Percentiles rank a stretch among this genome's conserved stretches.
phyloP scores from a whole-genome alignment of 805 yeast species.

The Candida nemodendra region DNA sequence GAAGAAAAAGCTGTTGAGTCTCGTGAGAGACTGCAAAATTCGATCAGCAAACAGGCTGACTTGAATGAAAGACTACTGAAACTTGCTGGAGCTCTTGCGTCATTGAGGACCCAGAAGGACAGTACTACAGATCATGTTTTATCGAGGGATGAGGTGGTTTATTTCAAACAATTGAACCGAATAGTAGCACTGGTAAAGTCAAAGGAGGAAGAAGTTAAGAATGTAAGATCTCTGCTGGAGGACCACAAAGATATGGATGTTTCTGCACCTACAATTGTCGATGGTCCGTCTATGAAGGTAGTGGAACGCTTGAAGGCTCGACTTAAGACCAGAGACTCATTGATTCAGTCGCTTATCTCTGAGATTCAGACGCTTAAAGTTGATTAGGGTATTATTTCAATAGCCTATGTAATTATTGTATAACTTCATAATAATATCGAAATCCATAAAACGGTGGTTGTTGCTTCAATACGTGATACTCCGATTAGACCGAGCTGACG shows the following conservation, averaged over 20 bases:
- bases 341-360: conserved; percentile 11
- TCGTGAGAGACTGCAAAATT: conserved; percentile 33
- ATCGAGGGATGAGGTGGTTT: conserved; percentile 27
- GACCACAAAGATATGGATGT: conserved; percentile 21
- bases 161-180: conserved; percentile 24
- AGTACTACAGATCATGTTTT: conserved; percentile 15
- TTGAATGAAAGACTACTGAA: conserved; percentile 19
- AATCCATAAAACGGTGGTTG: too few relatives aligned
- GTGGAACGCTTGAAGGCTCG: conserved; percentile 17
- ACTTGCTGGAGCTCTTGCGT: conserved; percentile 9
- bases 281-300: conserved; percentile 8
- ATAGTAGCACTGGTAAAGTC: conserved; percentile 14
- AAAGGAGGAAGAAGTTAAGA: conserved; percentile 19
- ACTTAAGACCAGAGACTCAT: conserved; percentile 15
- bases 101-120: conserved; percentile 7
- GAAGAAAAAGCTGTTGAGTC: conserved; percentile 17
- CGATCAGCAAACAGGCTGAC: conserved; percentile 31
- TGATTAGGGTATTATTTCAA: too few relatives aligned
- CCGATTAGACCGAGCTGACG: conserved; percentile 19
- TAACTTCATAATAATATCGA: too few relatives aligned
- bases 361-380: conserved; percentile 8
- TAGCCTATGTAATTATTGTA: too few relatives aligned
- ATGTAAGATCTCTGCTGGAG: conserved; percentile 11
- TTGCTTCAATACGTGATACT: neutral
- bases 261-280: conserved; percentile 4